Base-by-base conservation (phyloP, 257 asterid genomes). In the Nemophila menziesii region DNA sequence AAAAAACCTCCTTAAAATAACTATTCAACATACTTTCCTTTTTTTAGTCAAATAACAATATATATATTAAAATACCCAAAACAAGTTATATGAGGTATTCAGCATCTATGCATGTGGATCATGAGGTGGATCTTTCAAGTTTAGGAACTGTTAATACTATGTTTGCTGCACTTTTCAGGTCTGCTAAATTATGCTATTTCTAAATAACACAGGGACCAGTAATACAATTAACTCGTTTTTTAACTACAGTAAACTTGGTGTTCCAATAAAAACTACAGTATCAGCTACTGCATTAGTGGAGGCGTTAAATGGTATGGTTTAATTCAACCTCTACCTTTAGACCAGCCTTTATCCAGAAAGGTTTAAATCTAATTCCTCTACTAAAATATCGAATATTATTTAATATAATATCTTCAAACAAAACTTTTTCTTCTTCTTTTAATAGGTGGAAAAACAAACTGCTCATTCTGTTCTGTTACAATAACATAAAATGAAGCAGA, bases 131-230 rank as follows among this genome's bases (percentile, higher is more conserved):
- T 60, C 93, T 90, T 68, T 90, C 99, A 56, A 90, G 86, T 75
- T 70, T 90, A 61, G 96, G 96, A 63, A 72, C 96, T 46, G 94
- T 90, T 23, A 85, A 81, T 67, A 90, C 94, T 23, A 66, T 90
- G 93, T 81, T 90, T 60, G 96, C 99, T 57, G 99, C 99, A 16
- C 76, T 90, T 49, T 90, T 90, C 58, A 90, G 99, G 99, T 85
- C 44, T 54, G 70, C n/a, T n/a, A n/a, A n/a, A 39, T 23, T 60
- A 20, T 43, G 52, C 44, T 42, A n/a, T n/a, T n/a, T n/a, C n/a
- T n/a, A n/a, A n/a, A n/a, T n/a, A n/a, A n/a, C n/a, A n/a, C n/a
- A n/a, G n/a, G n/a, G n/a, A n/a, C n/a, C n/a, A n/a, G n/a, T n/a
- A n/a, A n/a, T n/a, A n/a, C n/a, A n/a, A n/a, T n/a, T n/a, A n/a